Evolutionary conservation across 148 eudicot genomes (phyloP).

Genomic region (Polygonum maritimum): DNA sequence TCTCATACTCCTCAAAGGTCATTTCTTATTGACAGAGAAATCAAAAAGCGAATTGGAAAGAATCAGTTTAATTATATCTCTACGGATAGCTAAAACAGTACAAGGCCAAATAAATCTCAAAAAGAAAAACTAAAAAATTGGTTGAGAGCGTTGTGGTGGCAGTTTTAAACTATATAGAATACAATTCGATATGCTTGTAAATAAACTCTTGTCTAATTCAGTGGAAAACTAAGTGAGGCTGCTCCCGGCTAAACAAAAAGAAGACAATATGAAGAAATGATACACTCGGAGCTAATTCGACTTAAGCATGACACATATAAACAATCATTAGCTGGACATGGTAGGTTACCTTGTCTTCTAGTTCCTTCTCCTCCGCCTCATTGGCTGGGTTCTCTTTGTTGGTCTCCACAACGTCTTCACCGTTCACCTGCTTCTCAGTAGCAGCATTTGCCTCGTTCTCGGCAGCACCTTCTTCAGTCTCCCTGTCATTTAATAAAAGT

Average conservation of each 20-base stretch:
- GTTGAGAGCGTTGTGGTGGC: not conserved
- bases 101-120: not conserved
- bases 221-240: not conserved
- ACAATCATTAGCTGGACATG: not conserved
- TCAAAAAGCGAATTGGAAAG: not conserved
- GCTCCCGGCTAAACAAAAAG: not conserved
- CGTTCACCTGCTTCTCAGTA: conserved; percentile 42
- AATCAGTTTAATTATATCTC: not conserved
- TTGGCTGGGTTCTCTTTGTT: conserved; percentile 53
- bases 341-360: conserved; percentile 60
- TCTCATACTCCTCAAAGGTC: conserved; percentile 88
- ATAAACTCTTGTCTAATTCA: not conserved
- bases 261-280: not conserved
- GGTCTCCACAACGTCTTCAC: conserved; percentile 42
- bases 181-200: not conserved
- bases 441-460: conserved; percentile 45
- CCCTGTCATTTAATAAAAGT: conserved; percentile 24
- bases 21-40: conserved; percentile 40
- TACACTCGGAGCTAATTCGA: not conserved
- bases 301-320: not conserved
- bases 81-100: not conserved
- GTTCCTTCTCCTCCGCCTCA: conserved; percentile 80
- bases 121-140: not conserved
- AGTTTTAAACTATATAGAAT: not conserved
- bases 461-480: conserved; percentile 44